Base-by-base conservation (phyloP, 805 yeast genomes). In the Kluyveromyces wickerhamii region DNA sequence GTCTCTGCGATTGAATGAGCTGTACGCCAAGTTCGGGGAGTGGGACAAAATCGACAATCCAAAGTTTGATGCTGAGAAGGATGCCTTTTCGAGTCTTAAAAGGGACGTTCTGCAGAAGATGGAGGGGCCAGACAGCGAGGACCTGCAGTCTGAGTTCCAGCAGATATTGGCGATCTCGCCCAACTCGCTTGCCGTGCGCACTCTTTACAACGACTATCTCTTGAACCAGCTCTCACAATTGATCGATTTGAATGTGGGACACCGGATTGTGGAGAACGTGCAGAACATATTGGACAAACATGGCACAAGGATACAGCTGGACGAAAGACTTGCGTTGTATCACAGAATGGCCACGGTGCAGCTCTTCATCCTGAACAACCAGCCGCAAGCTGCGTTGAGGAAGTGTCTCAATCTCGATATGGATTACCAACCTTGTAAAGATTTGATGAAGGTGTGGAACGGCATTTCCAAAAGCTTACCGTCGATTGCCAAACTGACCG, bases 351-450 rank as follows among this genome's bases (percentile, higher is more conserved):
- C 69, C 2, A 48, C 58, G 1, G 52, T 74, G 14, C 71, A 71
- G 37, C 57, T 71, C 32, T 77, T 67, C 45, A 69, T 76, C 5
- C 63, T 75, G 25, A 62, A 65, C 24, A 73, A 74, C 26, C 73
- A 68, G 39, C 72, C 72, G 11, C 65, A 66, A 17, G 69, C 81
- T 0, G 64, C 67, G 25, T 63, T 79, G 17, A 72, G 79, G 44
- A 76, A 71, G 42, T 87, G 96, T 53, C 61, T 89, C 32, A 76
- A 81, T 36, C 68, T 74, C 28, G 89, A 89, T 55, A 82, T 85
- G 56, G 96, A 85, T 42, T 71, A 69, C 43, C 60, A 60, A 18
- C 60, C 57, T 2, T 86, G 95, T 55, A 74, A 77, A 20, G 59
- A 51, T 12, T 48, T 69, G 20, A 71, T 83, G 8, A 72, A 78